These are phyloP conservation scores for Saturnispora halmiae DNA, from an alignment of 805 yeast genomes.

Conservation along the genomic window DNA sequence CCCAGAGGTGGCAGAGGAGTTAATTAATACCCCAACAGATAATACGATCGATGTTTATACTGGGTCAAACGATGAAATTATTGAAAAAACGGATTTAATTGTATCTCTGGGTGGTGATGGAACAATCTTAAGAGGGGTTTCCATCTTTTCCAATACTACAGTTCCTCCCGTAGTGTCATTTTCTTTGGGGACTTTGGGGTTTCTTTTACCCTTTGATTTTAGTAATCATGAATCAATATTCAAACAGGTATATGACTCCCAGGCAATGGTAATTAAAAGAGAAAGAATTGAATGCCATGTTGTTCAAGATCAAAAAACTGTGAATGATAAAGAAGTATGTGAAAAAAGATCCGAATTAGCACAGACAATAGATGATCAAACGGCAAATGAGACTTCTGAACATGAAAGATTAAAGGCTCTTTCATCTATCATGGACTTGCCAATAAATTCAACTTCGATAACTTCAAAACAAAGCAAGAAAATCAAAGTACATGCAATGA, in stretches of 20 bases:
- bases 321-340: background rate
- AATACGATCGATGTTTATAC: conserved; percentile 36
- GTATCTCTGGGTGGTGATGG: conserved; percentile 97
- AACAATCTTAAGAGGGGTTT: conserved; percentile 76
- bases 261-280: conserved; percentile 67
- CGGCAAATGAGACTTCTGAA: conserved; percentile 5
- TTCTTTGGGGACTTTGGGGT: conserved; percentile 87
- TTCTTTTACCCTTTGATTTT: conserved; percentile 80
- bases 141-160: conserved; percentile 55
- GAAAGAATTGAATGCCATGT: conserved; percentile 73
- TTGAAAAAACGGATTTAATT: conserved; percentile 62
- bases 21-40: conserved; percentile 21
- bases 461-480: conserved; percentile 14
- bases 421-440: conserved; percentile 14
- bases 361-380: conserved; percentile 5
- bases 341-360: conserved; percentile 6
- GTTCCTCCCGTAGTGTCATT: conserved; percentile 89
- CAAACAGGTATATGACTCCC: conserved; percentile 51
- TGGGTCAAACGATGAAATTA: conserved; percentile 49
- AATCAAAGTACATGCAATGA: conserved; percentile 61
- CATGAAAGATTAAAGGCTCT: conserved; percentile 11
- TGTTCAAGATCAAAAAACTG: conserved; percentile 20
- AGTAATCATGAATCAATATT: conserved; percentile 52
- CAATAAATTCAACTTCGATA: conserved; percentile 13
- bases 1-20: conserved; percentile 64